Conservation (phyloP, 768 basidiomycete genomes). For the Lyophyllum semitale region DNA sequence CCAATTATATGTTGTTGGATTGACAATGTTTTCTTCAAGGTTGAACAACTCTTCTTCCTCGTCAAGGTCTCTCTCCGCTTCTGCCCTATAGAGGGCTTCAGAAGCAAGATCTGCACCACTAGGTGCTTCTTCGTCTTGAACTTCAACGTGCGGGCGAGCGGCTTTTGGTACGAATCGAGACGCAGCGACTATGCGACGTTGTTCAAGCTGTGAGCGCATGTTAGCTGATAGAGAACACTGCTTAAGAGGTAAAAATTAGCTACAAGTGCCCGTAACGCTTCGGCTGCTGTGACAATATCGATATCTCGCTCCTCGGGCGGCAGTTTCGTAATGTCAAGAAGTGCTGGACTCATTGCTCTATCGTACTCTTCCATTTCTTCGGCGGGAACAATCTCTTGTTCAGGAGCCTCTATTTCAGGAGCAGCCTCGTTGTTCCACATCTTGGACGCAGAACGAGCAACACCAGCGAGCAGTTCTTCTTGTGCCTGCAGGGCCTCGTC, state of each 20-base stretch:
- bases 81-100: conserved; percentile 88
- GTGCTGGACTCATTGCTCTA: conserved; percentile 82
- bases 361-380: conserved; percentile 81
- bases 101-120: conserved; percentile 79
- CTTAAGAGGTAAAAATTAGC: conserved; percentile 27
- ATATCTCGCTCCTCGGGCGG: conserved; percentile 79
- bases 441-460: conserved; percentile 58
- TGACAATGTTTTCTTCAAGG: conserved; percentile 82
- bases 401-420: conserved; percentile 28
- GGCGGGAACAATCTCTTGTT: conserved; percentile 37
- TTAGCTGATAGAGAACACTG: conserved; percentile 5
- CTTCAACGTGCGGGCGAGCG: conserved; percentile 59
- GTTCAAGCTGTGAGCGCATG: conserved; percentile 56
- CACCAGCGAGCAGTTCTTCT: conserved; percentile 84
- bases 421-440: conserved; percentile 36
- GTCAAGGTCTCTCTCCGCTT: conserved; percentile 90
- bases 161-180: conserved; percentile 88
- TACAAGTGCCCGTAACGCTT: conserved; percentile 70
- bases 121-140: conserved; percentile 54
- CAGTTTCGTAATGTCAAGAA: conserved; percentile 71
- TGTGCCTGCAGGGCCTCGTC: conserved; percentile 95
- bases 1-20: conserved; percentile 92
- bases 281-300: conserved; percentile 69
- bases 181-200: conserved; percentile 78
- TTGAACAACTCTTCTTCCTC: conserved; percentile 97